A percentile compares a stretch with the other conserved stretches of the same genome.
These are phyloP conservation scores for Collybia sp. DNA, from an alignment of 768 basidiomycete genomes.

Conservation along the genomic window DNA sequence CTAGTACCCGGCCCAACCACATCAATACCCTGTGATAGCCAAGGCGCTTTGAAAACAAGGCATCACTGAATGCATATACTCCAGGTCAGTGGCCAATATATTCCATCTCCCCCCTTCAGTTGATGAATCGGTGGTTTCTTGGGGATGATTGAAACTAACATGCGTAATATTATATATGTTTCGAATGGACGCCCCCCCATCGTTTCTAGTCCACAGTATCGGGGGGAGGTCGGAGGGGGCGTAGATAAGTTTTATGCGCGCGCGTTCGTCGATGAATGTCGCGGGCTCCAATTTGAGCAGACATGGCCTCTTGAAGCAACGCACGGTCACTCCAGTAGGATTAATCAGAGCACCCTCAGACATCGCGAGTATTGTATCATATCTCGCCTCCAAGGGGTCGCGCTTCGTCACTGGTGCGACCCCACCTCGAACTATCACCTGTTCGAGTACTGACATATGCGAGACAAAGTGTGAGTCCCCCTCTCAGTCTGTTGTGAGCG, in stretches of 20 bases:
- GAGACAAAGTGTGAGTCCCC: neutral
- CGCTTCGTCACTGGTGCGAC: neutral
- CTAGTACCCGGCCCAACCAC: neutral
- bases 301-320: neutral
- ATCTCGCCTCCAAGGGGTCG: neutral
- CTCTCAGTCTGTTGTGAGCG: neutral
- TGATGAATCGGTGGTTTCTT: neutral
- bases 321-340: slow-evolving; percentile 5
- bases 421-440: neutral
- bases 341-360: neutral
- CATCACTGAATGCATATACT: slow-evolving; percentile 20
- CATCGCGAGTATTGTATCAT: neutral
- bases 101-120: neutral
- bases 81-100: slow-evolving; percentile 7
- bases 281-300: neutral
- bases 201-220: slow-evolving; percentile 7
- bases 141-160: slow-evolving; percentile 12
- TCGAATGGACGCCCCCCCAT: neutral
- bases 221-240: neutral
- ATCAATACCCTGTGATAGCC: slow-evolving; percentile 7
- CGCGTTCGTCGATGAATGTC: slow-evolving; percentile 1
- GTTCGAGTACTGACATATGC: neutral
- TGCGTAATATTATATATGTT: slow-evolving; percentile 6
- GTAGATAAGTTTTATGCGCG: slow-evolving; percentile 1
- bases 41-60: slow-evolving; percentile 14